These are phyloP conservation scores for Penicillium turbatum DNA, from an alignment of 495 filamentous ascomycete species.

Conservation along the genomic window DNA sequence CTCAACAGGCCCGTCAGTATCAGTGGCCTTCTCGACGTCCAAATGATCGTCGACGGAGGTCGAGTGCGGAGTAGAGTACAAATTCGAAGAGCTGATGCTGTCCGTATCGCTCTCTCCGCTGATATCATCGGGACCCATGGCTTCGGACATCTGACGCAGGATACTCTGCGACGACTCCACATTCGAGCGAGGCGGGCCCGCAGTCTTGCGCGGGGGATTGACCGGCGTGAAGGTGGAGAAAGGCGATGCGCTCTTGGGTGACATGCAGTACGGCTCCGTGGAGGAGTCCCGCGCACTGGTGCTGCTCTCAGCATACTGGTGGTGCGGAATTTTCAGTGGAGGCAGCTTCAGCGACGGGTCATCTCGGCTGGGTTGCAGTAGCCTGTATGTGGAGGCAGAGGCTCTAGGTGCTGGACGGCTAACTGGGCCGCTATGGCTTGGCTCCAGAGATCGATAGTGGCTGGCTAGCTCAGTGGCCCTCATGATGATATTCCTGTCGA, in stretches of 20 bases:
- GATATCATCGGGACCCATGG: neutral
- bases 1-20: neutral
- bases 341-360: neutral
- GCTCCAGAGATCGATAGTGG: conserved; percentile 37
- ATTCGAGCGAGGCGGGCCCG: conserved; percentile 1
- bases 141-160: neutral
- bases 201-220: conserved; percentile 31
- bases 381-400: conserved; percentile 11
- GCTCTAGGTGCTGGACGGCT: conserved; percentile 6
- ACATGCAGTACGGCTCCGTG: conserved; percentile 27
- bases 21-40: neutral
- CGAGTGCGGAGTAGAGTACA: conserved; percentile 1
- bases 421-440: conserved; percentile 13
- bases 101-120: conserved; percentile 17
- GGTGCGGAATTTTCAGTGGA: conserved; percentile 10
- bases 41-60: neutral
- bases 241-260: conserved; percentile 25
- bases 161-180: conserved; percentile 11
- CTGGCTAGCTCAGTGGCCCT: conserved; percentile 52
- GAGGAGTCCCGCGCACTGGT: conserved; percentile 26
- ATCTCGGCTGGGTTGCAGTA: neutral
- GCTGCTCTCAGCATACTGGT: conserved; percentile 20
- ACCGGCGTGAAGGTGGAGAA: conserved; percentile 30
- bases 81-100: conserved; percentile 3
- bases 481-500: conserved; percentile 56